Evolutionary conservation across 139 green algal species (phyloP).

Genomic region (Closterium sp.): DNA sequence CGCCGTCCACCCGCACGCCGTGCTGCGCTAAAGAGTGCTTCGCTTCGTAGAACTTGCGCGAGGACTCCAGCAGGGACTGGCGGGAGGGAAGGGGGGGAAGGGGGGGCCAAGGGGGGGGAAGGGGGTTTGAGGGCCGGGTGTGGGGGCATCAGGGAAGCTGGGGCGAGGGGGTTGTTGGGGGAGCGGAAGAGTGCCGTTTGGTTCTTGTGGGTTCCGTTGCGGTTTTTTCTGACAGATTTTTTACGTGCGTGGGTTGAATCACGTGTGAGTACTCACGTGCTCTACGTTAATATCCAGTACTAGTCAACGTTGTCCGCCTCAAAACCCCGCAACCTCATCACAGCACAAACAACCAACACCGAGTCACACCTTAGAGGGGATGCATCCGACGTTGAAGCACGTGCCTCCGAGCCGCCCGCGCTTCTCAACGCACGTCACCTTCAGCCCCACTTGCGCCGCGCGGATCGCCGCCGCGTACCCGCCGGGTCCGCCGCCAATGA

Average conservation of each 20-base stretch:
- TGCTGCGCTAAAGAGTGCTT: conserved; percentile 75
- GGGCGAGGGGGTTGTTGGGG: background rate
- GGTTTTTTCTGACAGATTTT: background rate
- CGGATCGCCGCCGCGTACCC: conserved; percentile 98
- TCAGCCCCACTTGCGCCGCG: conserved; percentile 90
- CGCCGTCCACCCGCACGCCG: conserved; percentile 72
- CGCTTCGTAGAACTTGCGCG: conserved; percentile 89
- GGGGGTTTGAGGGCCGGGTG: background rate
- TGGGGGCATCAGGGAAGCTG: background rate
- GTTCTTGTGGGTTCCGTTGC: no score
- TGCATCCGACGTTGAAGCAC: conserved; percentile 98
- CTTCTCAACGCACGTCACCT: conserved; percentile 91
- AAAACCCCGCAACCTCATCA: background rate
- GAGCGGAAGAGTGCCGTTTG: no score
- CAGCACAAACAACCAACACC: background rate
- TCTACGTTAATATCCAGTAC: background rate
- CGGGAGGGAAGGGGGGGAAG: background rate
- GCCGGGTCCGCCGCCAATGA: conserved; percentile 93
- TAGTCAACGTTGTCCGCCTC: background rate
- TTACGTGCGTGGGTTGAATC: background rate
- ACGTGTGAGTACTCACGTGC: background rate
- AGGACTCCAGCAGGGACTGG: conserved; percentile 86
- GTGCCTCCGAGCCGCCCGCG: conserved; percentile 88
- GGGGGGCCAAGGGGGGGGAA: background rate
- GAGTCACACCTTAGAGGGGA: conserved; percentile 76